Evolutionary conservation across 2,329 filamentous ascomycete genomes (phyloP).

Genomic region (Fusarium anthophilum): DNA sequence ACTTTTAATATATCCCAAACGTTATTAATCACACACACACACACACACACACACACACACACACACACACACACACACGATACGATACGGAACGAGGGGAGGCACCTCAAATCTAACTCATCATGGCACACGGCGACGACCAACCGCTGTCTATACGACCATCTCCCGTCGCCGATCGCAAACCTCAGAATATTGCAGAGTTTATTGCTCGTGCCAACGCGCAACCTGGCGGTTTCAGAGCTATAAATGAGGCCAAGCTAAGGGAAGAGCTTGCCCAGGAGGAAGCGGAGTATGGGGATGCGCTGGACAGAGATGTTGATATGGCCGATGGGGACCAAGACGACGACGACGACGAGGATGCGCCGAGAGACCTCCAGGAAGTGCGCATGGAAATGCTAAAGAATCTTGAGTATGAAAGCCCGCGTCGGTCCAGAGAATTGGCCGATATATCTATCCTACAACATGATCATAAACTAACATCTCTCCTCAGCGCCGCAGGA

Average conservation of each 20-base stretch:
- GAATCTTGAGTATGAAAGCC: slow-evolving; percentile 63
- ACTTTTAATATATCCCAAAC: background rate
- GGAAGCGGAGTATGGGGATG: slow-evolving; percentile 51
- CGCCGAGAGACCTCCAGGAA: slow-evolving; percentile 57
- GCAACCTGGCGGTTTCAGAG: slow-evolving; percentile 79
- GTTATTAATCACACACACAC: background rate
- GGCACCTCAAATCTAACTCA: background rate
- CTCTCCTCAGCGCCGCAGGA: slow-evolving; percentile 45
- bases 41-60: too few species aligned
- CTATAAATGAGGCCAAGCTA: slow-evolving; percentile 78
- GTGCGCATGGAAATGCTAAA: slow-evolving; percentile 67
- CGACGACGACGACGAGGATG: slow-evolving; percentile 49
- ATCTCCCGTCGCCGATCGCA: slow-evolving; percentile 63
- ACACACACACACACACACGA: background rate
- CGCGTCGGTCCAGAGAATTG: background rate
- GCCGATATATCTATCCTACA: too few species aligned
- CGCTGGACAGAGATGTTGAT: slow-evolving; percentile 57
- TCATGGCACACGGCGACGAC: slow-evolving; percentile 47
- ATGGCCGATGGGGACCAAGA: slow-evolving; percentile 59
- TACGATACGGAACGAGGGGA: background rate
- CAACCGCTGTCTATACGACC: slow-evolving; percentile 52
- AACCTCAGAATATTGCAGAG: slow-evolving; percentile 70
- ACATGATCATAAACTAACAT: background rate
- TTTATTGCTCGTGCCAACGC: slow-evolving; percentile 86
- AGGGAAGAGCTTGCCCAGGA: slow-evolving; percentile 70